A percentile compares a stretch with the other conserved stretches of the same genome.
These are phyloP conservation scores for Citrus maxima DNA, from an alignment of 345 rosid species.

Conservation along the genomic window DNA sequence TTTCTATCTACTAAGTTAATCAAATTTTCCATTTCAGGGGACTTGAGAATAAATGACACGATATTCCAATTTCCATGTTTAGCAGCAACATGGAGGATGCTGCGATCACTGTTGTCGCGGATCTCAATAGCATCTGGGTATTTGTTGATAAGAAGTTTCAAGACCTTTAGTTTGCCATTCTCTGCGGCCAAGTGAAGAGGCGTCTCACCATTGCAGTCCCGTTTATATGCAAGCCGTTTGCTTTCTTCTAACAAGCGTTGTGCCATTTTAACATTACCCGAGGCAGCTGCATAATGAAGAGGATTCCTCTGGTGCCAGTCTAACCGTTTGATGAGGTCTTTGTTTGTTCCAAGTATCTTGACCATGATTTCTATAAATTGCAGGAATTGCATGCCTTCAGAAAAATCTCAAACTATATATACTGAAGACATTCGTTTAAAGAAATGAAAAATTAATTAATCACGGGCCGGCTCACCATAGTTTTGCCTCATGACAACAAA, in stretches of 20 bases:
- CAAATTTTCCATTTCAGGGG: conserved; percentile 6
- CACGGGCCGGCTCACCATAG: background rate
- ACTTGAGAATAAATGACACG: background rate
- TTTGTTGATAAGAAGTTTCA: background rate
- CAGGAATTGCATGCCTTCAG: background rate
- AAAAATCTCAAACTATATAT: background rate
- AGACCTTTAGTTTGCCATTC: background rate
- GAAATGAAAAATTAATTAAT: background rate
- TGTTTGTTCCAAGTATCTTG: background rate
- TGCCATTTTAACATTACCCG: background rate
- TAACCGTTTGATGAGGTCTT: background rate
- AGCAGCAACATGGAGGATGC: conserved; percentile 3
- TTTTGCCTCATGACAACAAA: background rate
- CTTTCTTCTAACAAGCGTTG: background rate
- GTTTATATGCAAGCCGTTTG: background rate
- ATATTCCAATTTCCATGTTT: background rate
- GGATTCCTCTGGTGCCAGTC: background rate
- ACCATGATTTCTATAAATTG: background rate
- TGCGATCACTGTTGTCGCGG: background rate
- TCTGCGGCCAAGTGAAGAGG: background rate
- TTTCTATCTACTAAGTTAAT: background rate
- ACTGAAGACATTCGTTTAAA: background rate
- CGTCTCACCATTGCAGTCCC: background rate
- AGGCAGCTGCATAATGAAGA: background rate
- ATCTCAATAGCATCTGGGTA: conserved; percentile 1